Conservation (phyloP, 2,329 filamentous ascomycete species). For the Paradendryphiella salina region DNA sequence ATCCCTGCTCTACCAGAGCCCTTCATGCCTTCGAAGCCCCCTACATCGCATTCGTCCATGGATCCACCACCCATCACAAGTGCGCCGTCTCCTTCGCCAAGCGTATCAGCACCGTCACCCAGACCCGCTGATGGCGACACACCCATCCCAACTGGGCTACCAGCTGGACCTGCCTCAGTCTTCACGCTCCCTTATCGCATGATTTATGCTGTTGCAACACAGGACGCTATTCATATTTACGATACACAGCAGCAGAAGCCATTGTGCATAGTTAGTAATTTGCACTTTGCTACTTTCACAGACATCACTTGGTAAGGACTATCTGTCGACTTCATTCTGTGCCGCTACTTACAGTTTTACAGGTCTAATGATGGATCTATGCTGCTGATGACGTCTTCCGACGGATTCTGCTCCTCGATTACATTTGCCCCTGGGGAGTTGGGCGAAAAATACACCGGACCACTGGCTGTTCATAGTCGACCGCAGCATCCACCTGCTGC, state of each 20-base stretch:
- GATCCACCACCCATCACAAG: slow-evolving; percentile 74
- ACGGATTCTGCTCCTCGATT: slow-evolving; percentile 93
- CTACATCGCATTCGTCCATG: slow-evolving; percentile 71
- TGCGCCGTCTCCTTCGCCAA: slow-evolving; percentile 54
- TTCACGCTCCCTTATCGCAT: slow-evolving; percentile 91
- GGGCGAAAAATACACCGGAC: slow-evolving; percentile 76
- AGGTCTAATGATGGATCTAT: slow-evolving; percentile 77
- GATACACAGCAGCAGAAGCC: slow-evolving; percentile 97
- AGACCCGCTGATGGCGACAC: slow-evolving; percentile 56
- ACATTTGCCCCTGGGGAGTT: slow-evolving; percentile 84
- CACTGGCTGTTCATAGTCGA: slow-evolving; percentile 50
- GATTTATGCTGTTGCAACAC: slow-evolving; percentile 94
- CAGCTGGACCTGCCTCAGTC: slow-evolving; percentile 58
- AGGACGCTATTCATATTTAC: slow-evolving; percentile 92
- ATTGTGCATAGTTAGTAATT: slow-evolving; percentile 90
- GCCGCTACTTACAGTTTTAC: slow-evolving; percentile 23
- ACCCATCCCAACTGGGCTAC: slow-evolving; percentile 58
- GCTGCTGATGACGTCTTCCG: slow-evolving; percentile 93
- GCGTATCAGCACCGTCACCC: slow-evolving; percentile 58
- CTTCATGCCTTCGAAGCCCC: slow-evolving; percentile 59
- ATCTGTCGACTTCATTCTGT: background rate
- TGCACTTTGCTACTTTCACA: slow-evolving; percentile 97
- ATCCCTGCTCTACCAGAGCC: slow-evolving; percentile 85
- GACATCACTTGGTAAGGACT: slow-evolving; percentile 80
- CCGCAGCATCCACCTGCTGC: slow-evolving; percentile 43